Conservation (phyloP, 768 basidiomycete genomes). For the Tulasnella sp. region DNA sequence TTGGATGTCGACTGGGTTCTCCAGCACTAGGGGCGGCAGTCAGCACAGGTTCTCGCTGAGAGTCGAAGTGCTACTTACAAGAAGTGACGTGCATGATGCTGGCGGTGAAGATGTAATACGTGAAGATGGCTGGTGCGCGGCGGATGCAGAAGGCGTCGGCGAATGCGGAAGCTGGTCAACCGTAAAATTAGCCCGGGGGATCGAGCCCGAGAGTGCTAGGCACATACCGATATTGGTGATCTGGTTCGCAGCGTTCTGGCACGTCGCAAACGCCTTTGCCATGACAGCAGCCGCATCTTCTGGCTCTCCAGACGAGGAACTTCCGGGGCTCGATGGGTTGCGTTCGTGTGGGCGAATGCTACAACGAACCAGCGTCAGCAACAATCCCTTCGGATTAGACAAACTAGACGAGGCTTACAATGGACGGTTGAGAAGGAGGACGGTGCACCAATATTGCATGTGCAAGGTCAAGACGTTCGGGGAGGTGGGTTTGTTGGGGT, state of each 20-base stretch:
- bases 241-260: constrained; percentile 36
- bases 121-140: constrained; percentile 36
- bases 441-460: constrained; percentile 37
- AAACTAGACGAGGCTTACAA: constrained; percentile 33
- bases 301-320: constrained; percentile 27
- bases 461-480: constrained; percentile 37
- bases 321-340: constrained; percentile 21
- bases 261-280: constrained; percentile 34
- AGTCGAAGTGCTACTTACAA: background rate
- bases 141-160: constrained; percentile 34
- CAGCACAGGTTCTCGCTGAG: background rate
- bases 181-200: background rate
- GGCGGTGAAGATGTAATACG: constrained; percentile 38
- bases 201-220: constrained; percentile 25
- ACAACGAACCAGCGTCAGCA: background rate
- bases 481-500: constrained; percentile 33
- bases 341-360: background rate
- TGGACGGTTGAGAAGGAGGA: constrained; percentile 38
- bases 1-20: constrained; percentile 38
- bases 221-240: constrained; percentile 34
- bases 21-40: constrained; percentile 36
- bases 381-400: background rate
- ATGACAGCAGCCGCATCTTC: background rate
- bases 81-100: constrained; percentile 35
- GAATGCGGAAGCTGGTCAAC: constrained; percentile 32